phyloP scores from a whole-genome alignment of 306 rosid species.

The Prosopis cineraria region DNA sequence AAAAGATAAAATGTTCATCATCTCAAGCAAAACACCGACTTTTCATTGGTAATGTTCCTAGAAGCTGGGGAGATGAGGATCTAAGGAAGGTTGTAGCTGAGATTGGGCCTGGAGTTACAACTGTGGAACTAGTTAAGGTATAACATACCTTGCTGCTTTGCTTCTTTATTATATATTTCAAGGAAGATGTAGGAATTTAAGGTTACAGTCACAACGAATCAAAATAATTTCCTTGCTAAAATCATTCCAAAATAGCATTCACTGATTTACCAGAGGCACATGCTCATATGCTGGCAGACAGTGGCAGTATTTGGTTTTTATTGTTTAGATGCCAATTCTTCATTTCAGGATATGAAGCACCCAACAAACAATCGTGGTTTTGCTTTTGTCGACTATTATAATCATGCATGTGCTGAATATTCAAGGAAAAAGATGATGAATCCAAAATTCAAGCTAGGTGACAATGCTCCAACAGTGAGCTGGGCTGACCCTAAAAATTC shows the following conservation, averaged over 20 bases:
- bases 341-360: constrained; percentile 80
- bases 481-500: constrained; percentile 98
- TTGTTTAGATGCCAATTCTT: constrained; percentile 32
- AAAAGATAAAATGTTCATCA: constrained; percentile 81
- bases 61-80: constrained; percentile 90
- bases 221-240: not conserved
- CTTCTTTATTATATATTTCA: not conserved
- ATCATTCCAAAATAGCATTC: not conserved
- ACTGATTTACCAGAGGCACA: not conserved
- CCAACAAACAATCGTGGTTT: constrained; percentile 84
- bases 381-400: constrained; percentile 91
- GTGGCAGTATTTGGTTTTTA: constrained; percentile 15
- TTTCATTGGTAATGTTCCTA: constrained; percentile 93
- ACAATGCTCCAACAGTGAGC: constrained; percentile 94
- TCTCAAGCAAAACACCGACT: constrained; percentile 96
- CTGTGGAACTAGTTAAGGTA: constrained; percentile 90
- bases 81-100: constrained; percentile 71
- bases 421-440: constrained; percentile 88
- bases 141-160: constrained; percentile 34
- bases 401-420: constrained; percentile 93
- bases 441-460: constrained; percentile 82
- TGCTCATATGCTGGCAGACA: constrained; percentile 2
- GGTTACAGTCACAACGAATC: constrained; percentile 11
- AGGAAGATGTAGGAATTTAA: not conserved
- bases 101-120: constrained; percentile 87